Conservation (phyloP, 2,329 filamentous ascomycete species). For the Sporothrix luriei region DNA sequence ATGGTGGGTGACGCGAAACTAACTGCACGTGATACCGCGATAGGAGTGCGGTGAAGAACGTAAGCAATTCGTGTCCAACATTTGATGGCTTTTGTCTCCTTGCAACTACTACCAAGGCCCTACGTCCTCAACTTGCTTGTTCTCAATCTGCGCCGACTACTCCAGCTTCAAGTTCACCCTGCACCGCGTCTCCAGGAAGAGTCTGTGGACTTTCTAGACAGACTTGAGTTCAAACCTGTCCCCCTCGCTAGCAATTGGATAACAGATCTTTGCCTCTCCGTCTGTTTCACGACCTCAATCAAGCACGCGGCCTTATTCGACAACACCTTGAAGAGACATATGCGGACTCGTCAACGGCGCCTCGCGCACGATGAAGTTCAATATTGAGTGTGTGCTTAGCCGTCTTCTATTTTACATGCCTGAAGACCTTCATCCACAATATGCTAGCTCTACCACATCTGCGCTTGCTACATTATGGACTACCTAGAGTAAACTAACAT, state of each 20-base stretch:
- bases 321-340: not conserved
- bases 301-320: not conserved
- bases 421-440: not conserved
- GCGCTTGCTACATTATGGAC: not conserved
- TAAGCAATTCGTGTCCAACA: not conserved
- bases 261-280: not conserved
- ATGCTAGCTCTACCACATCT: too few species aligned
- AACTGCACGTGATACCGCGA: not conserved
- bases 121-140: not conserved
- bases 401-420: not conserved
- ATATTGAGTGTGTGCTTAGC: slow-evolving; percentile 50
- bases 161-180: not conserved
- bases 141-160: not conserved
- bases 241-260: not conserved
- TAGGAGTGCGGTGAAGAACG: not conserved
- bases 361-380: slow-evolving; percentile 51
- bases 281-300: not conserved
- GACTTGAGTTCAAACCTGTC: not conserved
- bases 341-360: not conserved
- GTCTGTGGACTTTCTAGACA: not conserved
- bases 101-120: not conserved
- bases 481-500: slow-evolving; percentile 1
- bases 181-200: not conserved
- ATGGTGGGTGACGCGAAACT: not conserved
- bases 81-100: not conserved